These are phyloP conservation scores for Croton setiger DNA, from an alignment of 441 rosid genomes.

Conservation along the genomic window DNA sequence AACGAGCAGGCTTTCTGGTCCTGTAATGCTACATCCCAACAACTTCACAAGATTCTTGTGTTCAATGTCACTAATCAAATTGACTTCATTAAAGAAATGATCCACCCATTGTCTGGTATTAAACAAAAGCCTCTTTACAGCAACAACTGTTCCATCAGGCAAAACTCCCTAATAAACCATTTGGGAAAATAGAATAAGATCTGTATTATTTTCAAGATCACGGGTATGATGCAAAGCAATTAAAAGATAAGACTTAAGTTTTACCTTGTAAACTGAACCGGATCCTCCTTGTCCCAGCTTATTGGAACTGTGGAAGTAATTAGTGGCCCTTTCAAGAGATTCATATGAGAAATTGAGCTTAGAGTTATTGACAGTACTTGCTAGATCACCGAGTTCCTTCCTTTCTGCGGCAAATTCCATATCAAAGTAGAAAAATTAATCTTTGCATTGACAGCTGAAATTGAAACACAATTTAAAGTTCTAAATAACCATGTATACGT, in stretches of 20 bases:
- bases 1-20: slow-evolving; percentile 87
- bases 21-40: slow-evolving; percentile 81
- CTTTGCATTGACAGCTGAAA: not conserved
- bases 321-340: slow-evolving; percentile 69
- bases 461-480: not conserved
- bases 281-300: slow-evolving; percentile 94
- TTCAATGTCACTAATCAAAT: slow-evolving; percentile 59
- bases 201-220: slow-evolving; percentile 9
- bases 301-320: slow-evolving; percentile 60
- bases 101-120: slow-evolving; percentile 91
- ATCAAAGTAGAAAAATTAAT: slow-evolving; percentile 2
- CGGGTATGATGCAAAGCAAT: not conserved
- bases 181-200: not conserved
- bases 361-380: slow-evolving; percentile 47
- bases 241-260: slow-evolving; percentile 10
- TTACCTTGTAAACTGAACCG: slow-evolving; percentile 78
- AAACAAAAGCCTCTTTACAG: slow-evolving; percentile 78
- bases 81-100: slow-evolving; percentile 90
- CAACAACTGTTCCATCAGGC: slow-evolving; percentile 60
- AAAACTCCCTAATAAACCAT: slow-evolving; percentile 50
- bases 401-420: slow-evolving; percentile 43
- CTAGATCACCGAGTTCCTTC: slow-evolving; percentile 57
- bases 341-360: slow-evolving; percentile 74
- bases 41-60: slow-evolving; percentile 82
- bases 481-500: slow-evolving; percentile 8